Evolutionary conservation across 2,329 filamentous ascomycete species (phyloP).

Genomic region (Botrytis porri): DNA sequence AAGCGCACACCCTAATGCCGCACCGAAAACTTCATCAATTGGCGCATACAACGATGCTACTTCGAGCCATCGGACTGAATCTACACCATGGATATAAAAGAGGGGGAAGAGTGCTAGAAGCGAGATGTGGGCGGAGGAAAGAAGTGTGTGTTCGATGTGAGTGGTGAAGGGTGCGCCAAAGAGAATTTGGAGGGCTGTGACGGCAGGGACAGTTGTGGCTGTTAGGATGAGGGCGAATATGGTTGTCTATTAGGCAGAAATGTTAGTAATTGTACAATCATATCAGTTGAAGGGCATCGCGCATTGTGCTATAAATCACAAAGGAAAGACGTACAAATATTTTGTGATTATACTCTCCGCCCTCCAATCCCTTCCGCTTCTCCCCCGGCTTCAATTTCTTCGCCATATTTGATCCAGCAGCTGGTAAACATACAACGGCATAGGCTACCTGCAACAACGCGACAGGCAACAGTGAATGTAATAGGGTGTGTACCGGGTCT

Average conservation of each 20-base stretch:
- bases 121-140: conserved; percentile 78
- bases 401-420: conserved; percentile 49
- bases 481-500: conserved; percentile 65
- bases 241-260: conserved; percentile 31
- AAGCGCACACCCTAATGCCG: conserved; percentile 69
- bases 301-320: not conserved
- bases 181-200: conserved; percentile 63
- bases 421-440: conserved; percentile 60
- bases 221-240: conserved; percentile 64
- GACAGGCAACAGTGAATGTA: conserved; percentile 59
- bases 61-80: conserved; percentile 65
- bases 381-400: conserved; percentile 54
- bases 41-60: conserved; percentile 66
- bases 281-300: not conserved
- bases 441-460: conserved; percentile 63
- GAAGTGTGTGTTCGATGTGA: conserved; percentile 72
- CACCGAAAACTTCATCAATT: conserved; percentile 81
- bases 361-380: conserved; percentile 48
- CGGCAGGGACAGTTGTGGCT: conserved; percentile 48
- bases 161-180: conserved; percentile 90
- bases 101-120: conserved; percentile 75
- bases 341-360: conserved; percentile 14
- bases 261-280: not conserved
- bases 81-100: conserved; percentile 81
- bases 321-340: conserved; percentile 25